A percentile compares a stretch with the other conserved stretches of the same genome.
phyloP scores from a whole-genome alignment of 345 rosid genomes.

The Schrenkiella parvula region DNA sequence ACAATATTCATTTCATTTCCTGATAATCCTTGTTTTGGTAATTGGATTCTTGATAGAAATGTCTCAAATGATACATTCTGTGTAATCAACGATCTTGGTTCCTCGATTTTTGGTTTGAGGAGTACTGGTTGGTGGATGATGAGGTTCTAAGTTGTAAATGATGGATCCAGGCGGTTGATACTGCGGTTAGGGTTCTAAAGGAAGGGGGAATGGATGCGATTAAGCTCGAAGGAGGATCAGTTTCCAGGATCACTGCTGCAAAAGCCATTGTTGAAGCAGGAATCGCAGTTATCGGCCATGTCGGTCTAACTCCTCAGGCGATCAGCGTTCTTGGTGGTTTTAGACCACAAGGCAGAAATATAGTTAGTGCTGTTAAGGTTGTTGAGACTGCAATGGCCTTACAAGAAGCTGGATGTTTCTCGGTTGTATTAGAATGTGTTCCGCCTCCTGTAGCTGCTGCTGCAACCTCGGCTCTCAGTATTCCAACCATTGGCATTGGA shows the following conservation, averaged over 20 bases:
- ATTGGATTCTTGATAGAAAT: too few relatives aligned
- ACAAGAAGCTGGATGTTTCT: conserved; percentile 91
- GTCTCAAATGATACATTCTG: not conserved
- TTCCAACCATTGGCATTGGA: conserved; percentile 96
- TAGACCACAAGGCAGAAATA: conserved; percentile 83
- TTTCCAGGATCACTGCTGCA: conserved; percentile 76
- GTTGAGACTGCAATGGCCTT: conserved; percentile 91
- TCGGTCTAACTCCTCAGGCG: conserved; percentile 94
- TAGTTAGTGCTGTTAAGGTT: conserved; percentile 83
- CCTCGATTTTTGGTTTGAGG: too few relatives aligned
- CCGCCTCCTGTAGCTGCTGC: conserved; percentile 94
- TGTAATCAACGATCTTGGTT: not conserved
- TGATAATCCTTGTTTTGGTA: too few relatives aligned
- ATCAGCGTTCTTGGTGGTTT: conserved; percentile 96
- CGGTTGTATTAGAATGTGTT: conserved; percentile 89
- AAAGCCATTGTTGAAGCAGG: conserved; percentile 91
- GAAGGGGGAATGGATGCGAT: conserved; percentile 96
- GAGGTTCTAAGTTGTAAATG: conserved; percentile 21
- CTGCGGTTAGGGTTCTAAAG: conserved; percentile 72
- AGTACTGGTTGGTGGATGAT: too few relatives aligned
- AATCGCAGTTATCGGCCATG: conserved; percentile 94
- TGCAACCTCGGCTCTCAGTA: conserved; percentile 68
- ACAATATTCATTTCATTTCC: too few relatives aligned
- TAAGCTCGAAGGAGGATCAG: conserved; percentile 86
- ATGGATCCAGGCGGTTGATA: conserved; percentile 74